Evolutionary conservation across 495 filamentous ascomycete species (phyloP).

Genomic region (Penicillium maclennaniae): DNA sequence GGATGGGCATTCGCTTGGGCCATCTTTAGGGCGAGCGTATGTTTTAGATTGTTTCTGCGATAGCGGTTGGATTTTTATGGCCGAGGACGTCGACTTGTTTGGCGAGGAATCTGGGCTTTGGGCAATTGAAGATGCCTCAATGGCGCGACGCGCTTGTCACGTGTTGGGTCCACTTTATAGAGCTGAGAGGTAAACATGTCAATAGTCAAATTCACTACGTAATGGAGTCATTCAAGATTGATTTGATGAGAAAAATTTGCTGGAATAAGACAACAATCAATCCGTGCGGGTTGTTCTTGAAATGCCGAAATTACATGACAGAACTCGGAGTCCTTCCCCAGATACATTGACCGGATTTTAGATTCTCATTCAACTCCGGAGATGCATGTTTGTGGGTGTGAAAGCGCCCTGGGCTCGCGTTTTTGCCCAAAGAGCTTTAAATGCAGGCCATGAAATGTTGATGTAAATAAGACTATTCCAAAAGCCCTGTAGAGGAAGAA

Average conservation of each 20-base stretch:
- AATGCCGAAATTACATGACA: no score
- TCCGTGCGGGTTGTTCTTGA: no score
- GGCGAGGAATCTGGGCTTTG: constrained; percentile 7
- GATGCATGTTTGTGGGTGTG: no score
- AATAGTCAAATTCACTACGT: no score
- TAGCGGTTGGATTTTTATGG: not conserved
- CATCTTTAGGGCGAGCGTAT: constrained; percentile 7
- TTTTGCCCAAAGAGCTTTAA: constrained; percentile 21
- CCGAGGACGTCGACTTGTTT: not conserved
- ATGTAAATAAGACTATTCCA: constrained; percentile 83
- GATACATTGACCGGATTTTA: no score
- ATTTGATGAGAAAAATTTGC: no score
- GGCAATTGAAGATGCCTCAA: not conserved
- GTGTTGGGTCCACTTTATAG: constrained; percentile 4
- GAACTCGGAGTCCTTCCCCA: no score
- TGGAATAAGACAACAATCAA: no score
- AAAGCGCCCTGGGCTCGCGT: not conserved
- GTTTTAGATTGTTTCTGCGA: not conserved
- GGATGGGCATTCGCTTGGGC: constrained; percentile 12
- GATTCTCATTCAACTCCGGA: no score
- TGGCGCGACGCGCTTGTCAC: constrained; percentile 23
- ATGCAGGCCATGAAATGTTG: constrained; percentile 51
- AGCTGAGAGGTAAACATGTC: not conserved
- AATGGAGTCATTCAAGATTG: no score
- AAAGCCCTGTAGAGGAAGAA: constrained; percentile 81